Evolutionary conservation across 192 early-diverging fungal species (phyloP).

Genomic region (Coemansia sp.): DNA sequence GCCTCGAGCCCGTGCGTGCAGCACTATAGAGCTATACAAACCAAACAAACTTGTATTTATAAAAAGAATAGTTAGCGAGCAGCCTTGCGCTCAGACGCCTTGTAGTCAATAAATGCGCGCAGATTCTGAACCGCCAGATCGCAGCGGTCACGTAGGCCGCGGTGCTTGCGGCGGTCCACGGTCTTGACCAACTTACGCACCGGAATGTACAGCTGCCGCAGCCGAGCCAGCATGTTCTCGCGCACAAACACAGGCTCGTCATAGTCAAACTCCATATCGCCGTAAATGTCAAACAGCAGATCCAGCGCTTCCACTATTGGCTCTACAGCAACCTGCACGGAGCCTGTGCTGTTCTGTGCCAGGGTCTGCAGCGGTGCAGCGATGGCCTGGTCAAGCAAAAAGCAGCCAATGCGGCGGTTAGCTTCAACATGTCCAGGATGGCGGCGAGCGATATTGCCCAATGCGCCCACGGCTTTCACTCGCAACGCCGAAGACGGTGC

Average conservation of each 20-base stretch:
- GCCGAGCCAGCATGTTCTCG: slow-evolving; percentile 57
- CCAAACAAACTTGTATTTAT: slow-evolving; percentile 6
- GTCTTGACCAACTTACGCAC: slow-evolving; percentile 58
- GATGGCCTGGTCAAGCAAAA: slow-evolving; percentile 55
- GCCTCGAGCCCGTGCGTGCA: slow-evolving; percentile 80
- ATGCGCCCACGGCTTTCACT: slow-evolving; percentile 69
- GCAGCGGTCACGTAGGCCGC: slow-evolving; percentile 68
- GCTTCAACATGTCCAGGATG: slow-evolving; percentile 57
- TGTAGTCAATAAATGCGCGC: slow-evolving; percentile 84
- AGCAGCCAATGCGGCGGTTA: slow-evolving; percentile 62
- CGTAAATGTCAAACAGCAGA: slow-evolving; percentile 85
- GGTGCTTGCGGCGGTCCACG: slow-evolving; percentile 69
- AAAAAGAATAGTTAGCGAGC: neutral
- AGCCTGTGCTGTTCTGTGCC: neutral
- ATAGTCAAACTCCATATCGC: slow-evolving; percentile 78
- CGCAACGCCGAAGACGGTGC: slow-evolving; percentile 34
- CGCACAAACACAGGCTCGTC: slow-evolving; percentile 81
- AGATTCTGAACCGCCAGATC: slow-evolving; percentile 81
- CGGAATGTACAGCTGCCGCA: slow-evolving; percentile 56
- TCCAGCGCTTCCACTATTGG: slow-evolving; percentile 74
- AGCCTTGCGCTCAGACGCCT: slow-evolving; percentile 66
- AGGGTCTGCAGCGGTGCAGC: slow-evolving; percentile 14
- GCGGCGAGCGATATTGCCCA: slow-evolving; percentile 71
- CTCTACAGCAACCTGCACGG: slow-evolving; percentile 16
- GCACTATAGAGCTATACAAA: slow-evolving; percentile 53